phyloP scores from a whole-genome alignment of 352 stramenopile genomes.

The Pythium vanterpoolii region DNA sequence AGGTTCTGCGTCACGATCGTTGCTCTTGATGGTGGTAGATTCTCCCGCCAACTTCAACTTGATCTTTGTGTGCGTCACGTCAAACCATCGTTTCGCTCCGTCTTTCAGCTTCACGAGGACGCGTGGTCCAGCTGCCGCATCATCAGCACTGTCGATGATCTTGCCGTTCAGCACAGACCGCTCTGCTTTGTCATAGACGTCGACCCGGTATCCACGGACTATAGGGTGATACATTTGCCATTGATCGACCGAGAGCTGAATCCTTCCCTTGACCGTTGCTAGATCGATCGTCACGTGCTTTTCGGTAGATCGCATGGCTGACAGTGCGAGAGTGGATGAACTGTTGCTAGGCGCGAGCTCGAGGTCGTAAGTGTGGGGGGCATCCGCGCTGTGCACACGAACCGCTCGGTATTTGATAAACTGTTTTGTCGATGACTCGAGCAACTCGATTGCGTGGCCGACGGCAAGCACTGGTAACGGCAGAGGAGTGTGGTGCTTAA shows the following conservation, averaged over 20 bases:
- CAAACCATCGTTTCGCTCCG: constrained; percentile 16
- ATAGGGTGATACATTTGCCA: constrained; percentile 2
- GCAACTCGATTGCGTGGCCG: constrained; percentile 15
- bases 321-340: not conserved
- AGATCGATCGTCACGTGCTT: constrained; percentile 6
- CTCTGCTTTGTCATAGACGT: constrained; percentile 25
- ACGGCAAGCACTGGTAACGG: not conserved
- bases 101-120: constrained; percentile 24
- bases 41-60: constrained; percentile 18
- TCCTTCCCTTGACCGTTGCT: constrained; percentile 3
- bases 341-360: not conserved
- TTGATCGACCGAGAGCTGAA: not conserved
- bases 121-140: not conserved
- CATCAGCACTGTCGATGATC: constrained; percentile 9
- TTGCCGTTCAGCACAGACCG: constrained; percentile 20
- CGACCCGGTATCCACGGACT: constrained; percentile 14
- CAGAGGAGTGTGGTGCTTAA: not conserved
- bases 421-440: constrained; percentile 15
- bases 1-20: not conserved
- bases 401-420: constrained; percentile 20
- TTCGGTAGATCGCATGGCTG: not conserved
- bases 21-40: not conserved
- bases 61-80: constrained; percentile 21
- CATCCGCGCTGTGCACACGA: not conserved
- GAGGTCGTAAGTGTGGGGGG: constrained; percentile 9